Evolutionary conservation across 768 basidiomycete species (phyloP).

Genomic region (Lyophyllum decastes): DNA sequence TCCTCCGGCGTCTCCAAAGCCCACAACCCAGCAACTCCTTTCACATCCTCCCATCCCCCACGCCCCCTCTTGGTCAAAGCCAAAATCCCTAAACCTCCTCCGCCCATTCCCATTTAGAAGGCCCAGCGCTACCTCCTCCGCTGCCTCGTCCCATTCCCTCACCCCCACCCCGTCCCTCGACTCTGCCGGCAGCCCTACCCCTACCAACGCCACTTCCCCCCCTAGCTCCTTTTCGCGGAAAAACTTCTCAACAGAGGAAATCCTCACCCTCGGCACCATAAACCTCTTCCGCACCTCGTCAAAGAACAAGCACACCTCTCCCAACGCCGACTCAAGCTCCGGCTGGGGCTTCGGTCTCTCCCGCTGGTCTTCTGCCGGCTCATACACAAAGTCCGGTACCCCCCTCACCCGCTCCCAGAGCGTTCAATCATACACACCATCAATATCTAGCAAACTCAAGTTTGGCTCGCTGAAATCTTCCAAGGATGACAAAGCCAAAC

Average conservation of each 20-base stretch:
- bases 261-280: conserved; percentile 38
- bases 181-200: conserved; percentile 11
- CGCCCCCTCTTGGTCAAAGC: conserved; percentile 28
- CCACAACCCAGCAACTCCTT: conserved; percentile 27
- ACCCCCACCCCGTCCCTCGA: conserved; percentile 42
- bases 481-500: neutral
- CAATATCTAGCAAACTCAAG: conserved; percentile 17
- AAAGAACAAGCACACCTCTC: conserved; percentile 19
- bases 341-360: conserved; percentile 17
- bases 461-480: conserved; percentile 10
- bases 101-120: conserved; percentile 20
- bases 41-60: conserved; percentile 18
- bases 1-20: conserved; percentile 19
- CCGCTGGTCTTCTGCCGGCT: conserved; percentile 30
- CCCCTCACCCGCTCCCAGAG: conserved; percentile 37
- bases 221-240: conserved; percentile 20
- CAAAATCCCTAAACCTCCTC: conserved; percentile 19
- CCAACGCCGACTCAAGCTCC: neutral
- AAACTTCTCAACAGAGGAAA: conserved; percentile 32
- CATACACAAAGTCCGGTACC: conserved; percentile 18
- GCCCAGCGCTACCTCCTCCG: conserved; percentile 25
- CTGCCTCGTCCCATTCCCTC: conserved; percentile 29
- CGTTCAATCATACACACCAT: conserved; percentile 30
- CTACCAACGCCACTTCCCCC: conserved; percentile 14
- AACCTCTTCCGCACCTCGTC: conserved; percentile 40